Evolutionary conservation across 495 filamentous ascomycete genomes (phyloP).

Genomic region (Aspergillus nidulans): DNA sequence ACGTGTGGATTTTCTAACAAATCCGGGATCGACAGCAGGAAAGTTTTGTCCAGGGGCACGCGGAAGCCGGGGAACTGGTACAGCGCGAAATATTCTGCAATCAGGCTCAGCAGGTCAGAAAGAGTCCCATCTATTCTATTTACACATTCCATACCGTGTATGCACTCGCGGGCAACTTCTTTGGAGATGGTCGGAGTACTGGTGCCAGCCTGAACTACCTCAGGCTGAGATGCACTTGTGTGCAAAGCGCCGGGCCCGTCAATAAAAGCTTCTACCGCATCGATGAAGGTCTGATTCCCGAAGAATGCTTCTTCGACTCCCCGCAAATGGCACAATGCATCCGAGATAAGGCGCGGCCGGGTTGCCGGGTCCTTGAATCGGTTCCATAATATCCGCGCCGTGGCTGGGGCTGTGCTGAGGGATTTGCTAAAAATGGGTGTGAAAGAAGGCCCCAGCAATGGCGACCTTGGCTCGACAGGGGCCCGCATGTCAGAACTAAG

Average conservation of each 20-base stretch:
- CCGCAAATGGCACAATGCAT: conserved; percentile 17
- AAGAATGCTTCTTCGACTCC: not conserved
- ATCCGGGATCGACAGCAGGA: conserved; percentile 19
- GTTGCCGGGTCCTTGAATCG: conserved; percentile 8
- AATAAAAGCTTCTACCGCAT: too few relatives aligned
- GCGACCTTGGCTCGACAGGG: too few relatives aligned
- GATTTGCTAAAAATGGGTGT: too few relatives aligned
- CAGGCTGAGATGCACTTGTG: too few relatives aligned
- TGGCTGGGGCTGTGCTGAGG: too few relatives aligned
- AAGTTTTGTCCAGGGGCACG: conserved; percentile 13
- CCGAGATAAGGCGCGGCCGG: conserved; percentile 7
- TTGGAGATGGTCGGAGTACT: too few relatives aligned
- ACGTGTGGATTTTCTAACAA: conserved; percentile 21
- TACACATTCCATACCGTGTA: too few relatives aligned
- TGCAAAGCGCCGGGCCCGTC: too few relatives aligned
- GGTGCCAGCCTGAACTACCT: too few relatives aligned
- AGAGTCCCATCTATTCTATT: not conserved
- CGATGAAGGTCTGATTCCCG: not conserved
- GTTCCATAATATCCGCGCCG: not conserved
- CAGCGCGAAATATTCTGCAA: conserved; percentile 3
- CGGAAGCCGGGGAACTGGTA: conserved; percentile 22
- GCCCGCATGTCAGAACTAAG: too few relatives aligned
- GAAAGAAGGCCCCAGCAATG: too few relatives aligned
- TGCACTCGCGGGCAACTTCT: too few relatives aligned
- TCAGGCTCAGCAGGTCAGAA: not conserved